These are phyloP conservation scores for Arthromyces matolae DNA, from an alignment of 768 basidiomycete genomes.

Conservation along the genomic window DNA sequence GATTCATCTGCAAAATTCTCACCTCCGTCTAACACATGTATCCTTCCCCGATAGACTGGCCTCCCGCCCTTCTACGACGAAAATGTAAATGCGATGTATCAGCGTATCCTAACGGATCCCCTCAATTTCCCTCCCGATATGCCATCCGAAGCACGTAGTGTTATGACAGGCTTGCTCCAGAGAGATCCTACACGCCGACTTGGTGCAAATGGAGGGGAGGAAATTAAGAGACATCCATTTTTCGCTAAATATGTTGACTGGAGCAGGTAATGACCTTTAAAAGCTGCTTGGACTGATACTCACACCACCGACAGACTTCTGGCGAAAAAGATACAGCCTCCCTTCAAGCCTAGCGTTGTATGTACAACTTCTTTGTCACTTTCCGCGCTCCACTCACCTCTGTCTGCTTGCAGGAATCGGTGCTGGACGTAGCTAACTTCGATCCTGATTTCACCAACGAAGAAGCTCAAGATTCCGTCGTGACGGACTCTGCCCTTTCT, in stretches of 20 bases:
- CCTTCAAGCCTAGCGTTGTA: conserved; percentile 96
- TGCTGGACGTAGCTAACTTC: conserved; percentile 94
- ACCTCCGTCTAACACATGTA: background rate
- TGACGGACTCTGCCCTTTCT: conserved; percentile 86
- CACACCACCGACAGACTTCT: conserved; percentile 47
- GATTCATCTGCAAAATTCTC: conserved; percentile 9
- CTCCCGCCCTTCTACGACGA: conserved; percentile 99
- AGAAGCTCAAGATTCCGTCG: conserved; percentile 92
- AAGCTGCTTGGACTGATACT: background rate
- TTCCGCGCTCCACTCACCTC: conserved; percentile 4
- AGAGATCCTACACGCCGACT: conserved; percentile 84
- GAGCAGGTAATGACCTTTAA: conserved; percentile 53
- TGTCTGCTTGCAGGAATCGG: conserved; percentile 90
- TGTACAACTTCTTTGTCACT: conserved; percentile 26
- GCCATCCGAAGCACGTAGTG: conserved; percentile 79
- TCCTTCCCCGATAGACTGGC: conserved; percentile 58
- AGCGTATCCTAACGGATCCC: conserved; percentile 91
- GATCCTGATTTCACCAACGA: conserved; percentile 97
- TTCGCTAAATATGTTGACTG: conserved; percentile 94
- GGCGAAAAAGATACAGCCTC: conserved; percentile 93
- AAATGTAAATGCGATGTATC: conserved; percentile 97
- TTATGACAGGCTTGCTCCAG: conserved; percentile 85
- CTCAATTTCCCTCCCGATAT: conserved; percentile 90
- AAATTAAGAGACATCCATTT: conserved; percentile 95
- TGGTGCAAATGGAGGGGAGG: conserved; percentile 91